Percentiles rank a stretch among this genome's conserved stretches.
phyloP scores from a whole-genome alignment of 2,329 filamentous ascomycete species.

The Curvularia eragrostidis region DNA sequence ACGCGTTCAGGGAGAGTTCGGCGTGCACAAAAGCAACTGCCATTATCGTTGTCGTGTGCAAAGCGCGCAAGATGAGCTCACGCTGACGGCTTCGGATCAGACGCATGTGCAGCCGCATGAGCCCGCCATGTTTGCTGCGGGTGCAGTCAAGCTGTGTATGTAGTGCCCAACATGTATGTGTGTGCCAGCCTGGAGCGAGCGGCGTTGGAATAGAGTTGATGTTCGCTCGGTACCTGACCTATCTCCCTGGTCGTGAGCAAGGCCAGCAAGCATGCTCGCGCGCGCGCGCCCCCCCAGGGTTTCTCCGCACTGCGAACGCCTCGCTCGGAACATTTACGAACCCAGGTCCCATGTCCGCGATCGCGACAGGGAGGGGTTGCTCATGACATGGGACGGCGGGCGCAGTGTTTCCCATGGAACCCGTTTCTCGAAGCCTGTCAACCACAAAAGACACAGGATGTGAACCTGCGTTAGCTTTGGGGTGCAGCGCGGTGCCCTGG shows the following conservation, averaged over 20 bases:
- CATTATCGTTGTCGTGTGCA: constrained; percentile 15
- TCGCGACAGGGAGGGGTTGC: constrained; percentile 38
- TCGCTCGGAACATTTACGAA: constrained; percentile 48
- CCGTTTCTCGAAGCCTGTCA: constrained; percentile 41
- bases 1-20: constrained; percentile 15
- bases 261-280: constrained; percentile 39
- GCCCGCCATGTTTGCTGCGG: background rate
- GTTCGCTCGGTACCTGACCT: constrained; percentile 45
- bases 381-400: constrained; percentile 30
- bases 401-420: constrained; percentile 23
- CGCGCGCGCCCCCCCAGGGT: constrained; percentile 32
- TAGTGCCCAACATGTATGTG: constrained; percentile 1
- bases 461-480: constrained; percentile 15
- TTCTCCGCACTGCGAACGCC: constrained; percentile 50
- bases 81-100: background rate
- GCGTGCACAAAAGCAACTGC: constrained; percentile 18
- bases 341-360: constrained; percentile 49
- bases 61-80: constrained; percentile 1
- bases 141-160: constrained; percentile 6
- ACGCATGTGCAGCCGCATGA: constrained; percentile 4
- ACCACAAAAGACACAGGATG: constrained; percentile 8
- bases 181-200: constrained; percentile 13
- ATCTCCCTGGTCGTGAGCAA: constrained; percentile 47
- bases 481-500: constrained; percentile 22
- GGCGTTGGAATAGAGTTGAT: constrained; percentile 49